A percentile compares a stretch with the other conserved stretches of the same genome.
These are phyloP conservation scores for Colletotrichum spaethianum DNA, from an alignment of 2,329 filamentous ascomycete genomes.

Conservation along the genomic window DNA sequence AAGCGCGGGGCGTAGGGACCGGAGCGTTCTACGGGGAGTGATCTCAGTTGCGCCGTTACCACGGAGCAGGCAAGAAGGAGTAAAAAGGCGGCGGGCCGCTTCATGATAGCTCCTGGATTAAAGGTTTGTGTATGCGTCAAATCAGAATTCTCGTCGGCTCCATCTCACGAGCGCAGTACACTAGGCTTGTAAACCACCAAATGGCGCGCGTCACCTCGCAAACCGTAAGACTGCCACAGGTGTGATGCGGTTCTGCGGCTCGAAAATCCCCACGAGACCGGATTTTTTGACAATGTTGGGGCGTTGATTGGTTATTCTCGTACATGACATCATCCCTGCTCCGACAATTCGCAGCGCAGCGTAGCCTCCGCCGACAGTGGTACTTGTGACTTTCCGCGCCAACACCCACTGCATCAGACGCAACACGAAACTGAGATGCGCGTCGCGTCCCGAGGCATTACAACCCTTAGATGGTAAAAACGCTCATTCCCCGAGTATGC, in stretches of 20 bases:
- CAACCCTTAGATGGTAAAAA: background rate
- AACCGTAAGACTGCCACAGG: background rate
- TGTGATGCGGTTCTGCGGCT: slow-evolving; percentile 14
- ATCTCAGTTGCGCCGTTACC: slow-evolving; percentile 31
- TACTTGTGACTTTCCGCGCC: slow-evolving; percentile 10
- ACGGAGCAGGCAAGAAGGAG: slow-evolving; percentile 32
- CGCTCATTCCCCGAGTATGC: slow-evolving; percentile 2
- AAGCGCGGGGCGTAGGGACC: slow-evolving; percentile 27
- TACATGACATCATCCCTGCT: slow-evolving; percentile 36
- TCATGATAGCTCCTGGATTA: slow-evolving; percentile 30
- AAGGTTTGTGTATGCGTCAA: background rate
- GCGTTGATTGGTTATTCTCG: slow-evolving; percentile 16
- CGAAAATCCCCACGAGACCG: slow-evolving; percentile 20
- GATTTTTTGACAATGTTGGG: slow-evolving; percentile 4
- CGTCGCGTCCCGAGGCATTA: background rate
- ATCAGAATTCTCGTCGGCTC: background rate
- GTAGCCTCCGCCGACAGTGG: background rate
- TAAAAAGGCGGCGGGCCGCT: slow-evolving; percentile 32
- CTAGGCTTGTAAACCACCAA: slow-evolving; percentile 4
- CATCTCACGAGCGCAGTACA: slow-evolving; percentile 9
- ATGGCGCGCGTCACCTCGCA: slow-evolving; percentile 17
- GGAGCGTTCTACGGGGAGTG: slow-evolving; percentile 33
- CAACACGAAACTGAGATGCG: background rate
- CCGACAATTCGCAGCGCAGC: background rate
- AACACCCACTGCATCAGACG: background rate